Evolutionary conservation across 305 asterid genomes (phyloP), one percentile per base, ranked within the genome.

Genomic region (Fraxinus greggii): DNA sequence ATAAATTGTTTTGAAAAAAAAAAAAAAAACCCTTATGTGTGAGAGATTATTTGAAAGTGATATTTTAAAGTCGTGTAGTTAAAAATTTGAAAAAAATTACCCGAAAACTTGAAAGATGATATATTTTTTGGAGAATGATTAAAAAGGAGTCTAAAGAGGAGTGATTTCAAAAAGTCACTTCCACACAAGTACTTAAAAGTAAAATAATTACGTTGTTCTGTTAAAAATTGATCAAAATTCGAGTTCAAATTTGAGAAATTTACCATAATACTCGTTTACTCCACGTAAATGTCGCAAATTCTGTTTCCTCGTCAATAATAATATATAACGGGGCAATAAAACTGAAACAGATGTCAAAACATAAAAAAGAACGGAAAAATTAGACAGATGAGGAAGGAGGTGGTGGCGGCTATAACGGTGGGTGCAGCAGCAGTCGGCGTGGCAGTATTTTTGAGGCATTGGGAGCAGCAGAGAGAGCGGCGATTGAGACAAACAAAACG

Each of bases 401-500:
- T 83, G 83, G 83, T 87, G 40, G 89, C 84, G 5, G 85, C 89
- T 3, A 79, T 87, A 12, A 82, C 93, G 3, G 84, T 91, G 28
- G 89, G 85, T 1, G 84, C 90, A 0, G 75, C 92, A 3, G 89
- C 83, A 21, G 89, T 87, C 5, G 92, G 89, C 32, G 84, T 75
- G 38, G 89, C 88, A 23, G 7, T 86, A 33, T 40, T 91, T 21
- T 78, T 89, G 61, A 72, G 88, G 78, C 88, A 87, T 3, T 91
- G 90, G 90, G 86, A 78, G 84, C 81, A 82, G 63, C 90, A 84
- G 40, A 86, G 84, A 33, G 90, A 90, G 80, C 87, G 83, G 80
- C 90, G 92, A 75, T 84, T 87, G 91, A 88, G 83, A 78, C 88
- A 84, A 10, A 91, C 92, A 1, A 88, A 87, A 38, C 89, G 88